A percentile compares a stretch with the other conserved stretches of the same genome.
These are phyloP conservation scores for Dothistroma septosporum DNA, from an alignment of 2,329 filamentous ascomycete species.

Conservation along the genomic window DNA sequence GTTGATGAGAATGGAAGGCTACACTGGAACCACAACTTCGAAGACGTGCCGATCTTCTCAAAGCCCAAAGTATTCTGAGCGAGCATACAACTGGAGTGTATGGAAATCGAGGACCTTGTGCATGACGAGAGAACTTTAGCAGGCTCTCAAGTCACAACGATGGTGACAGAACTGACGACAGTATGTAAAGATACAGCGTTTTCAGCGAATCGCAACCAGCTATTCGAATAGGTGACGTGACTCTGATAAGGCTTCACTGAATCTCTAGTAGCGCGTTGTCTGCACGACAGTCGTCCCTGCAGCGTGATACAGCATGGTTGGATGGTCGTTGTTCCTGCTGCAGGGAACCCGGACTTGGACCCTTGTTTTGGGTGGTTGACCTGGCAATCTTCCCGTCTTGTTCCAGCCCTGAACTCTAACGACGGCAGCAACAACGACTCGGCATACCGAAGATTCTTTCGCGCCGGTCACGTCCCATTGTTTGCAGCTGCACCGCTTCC, in stretches of 20 bases:
- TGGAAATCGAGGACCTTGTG: not conserved
- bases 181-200: not conserved
- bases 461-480: not conserved
- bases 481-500: not conserved
- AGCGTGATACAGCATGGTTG: not conserved
- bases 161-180: not conserved
- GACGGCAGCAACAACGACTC: not conserved
- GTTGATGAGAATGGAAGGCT: conserved; percentile 46
- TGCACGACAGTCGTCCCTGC: not conserved
- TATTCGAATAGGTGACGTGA: not conserved
- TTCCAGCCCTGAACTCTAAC: not conserved
- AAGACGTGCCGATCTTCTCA: conserved; percentile 43
- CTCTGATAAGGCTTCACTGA: not conserved
- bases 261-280: not conserved
- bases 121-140: not conserved
- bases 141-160: not conserved
- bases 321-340: not conserved
- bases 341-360: not conserved
- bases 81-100: not conserved
- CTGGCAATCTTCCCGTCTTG: not conserved
- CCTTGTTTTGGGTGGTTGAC: not conserved
- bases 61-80: conserved; percentile 26
- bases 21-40: conserved; percentile 42
- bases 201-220: not conserved
- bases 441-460: not conserved